Conservation (phyloP, 2,329 filamentous ascomycete genomes). For the Dactylellina haptotyla region DNA sequence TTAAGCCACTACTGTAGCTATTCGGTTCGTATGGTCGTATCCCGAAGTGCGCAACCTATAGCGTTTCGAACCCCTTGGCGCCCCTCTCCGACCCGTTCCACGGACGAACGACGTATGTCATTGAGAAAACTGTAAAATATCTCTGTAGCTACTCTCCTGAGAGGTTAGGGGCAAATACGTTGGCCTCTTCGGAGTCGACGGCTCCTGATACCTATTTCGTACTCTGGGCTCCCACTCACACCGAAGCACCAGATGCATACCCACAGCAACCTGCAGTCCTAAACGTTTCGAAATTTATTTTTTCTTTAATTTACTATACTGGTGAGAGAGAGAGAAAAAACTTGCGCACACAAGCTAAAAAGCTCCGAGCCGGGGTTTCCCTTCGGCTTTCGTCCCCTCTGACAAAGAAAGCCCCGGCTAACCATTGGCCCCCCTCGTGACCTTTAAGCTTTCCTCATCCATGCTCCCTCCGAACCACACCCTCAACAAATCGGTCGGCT, state of each 20-base stretch:
- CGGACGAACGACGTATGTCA: background rate
- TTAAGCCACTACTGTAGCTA: no score
- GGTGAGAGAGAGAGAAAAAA: no score
- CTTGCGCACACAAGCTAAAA: background rate
- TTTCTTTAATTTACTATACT: no score
- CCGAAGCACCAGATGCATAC: slow-evolving; percentile 9
- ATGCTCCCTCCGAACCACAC: no score
- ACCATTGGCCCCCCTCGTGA: slow-evolving; percentile 38
- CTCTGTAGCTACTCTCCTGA: no score
- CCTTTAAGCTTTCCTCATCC: background rate
- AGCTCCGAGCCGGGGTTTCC: slow-evolving; percentile 7
- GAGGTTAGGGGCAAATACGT: no score
- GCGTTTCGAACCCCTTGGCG: no score
- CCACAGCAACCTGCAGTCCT: background rate
- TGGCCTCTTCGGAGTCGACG: slow-evolving; percentile 18
- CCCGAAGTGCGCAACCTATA: no score
- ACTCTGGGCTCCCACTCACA: background rate
- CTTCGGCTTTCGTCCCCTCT: slow-evolving; percentile 3
- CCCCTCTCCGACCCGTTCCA: background rate
- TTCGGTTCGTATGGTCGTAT: no score
- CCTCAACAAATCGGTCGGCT: slow-evolving; percentile 27
- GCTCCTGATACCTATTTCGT: background rate
- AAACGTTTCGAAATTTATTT: no score
- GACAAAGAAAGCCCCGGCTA: slow-evolving; percentile 21
- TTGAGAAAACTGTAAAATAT: background rate